Base-by-base conservation (phyloP, 345 rosid species). In the Aquilaria yunnanensis region DNA sequence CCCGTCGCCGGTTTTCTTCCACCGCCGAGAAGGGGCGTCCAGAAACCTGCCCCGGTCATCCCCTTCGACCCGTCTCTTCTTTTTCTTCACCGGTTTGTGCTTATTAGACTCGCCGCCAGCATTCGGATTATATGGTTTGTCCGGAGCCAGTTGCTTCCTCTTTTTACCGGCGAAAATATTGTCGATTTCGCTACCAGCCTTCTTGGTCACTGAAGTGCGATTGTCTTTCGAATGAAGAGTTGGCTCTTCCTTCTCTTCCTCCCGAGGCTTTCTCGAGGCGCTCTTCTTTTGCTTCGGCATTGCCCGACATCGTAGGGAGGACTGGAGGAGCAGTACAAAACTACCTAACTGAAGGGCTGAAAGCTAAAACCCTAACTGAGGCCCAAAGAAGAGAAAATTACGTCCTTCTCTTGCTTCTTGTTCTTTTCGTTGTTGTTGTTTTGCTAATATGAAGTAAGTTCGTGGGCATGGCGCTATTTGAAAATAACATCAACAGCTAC, bases 1-100 rank as follows among this genome's bases (percentile, higher is more conserved):
- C 31, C 97, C 97, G 11, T 84, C 96, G 7, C 14, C 67, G 0
- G 90, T 89, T 64, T 52, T 84, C 77, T 69, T 84, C 56, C 82
- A 70, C 3, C 81, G 46, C 51, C 62, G 67, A 46, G 70, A 57
- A 61, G 74, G 64, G 9, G 65, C 29, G 1, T 58, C 73, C 1
- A 14, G 61, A 10, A 64, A 43, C 0, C 59, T 64, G 2, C 55
- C 56, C 60, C 51, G 57, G 32, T 51, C 69, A 32, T 6, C 64
- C 59, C 53, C 72, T 67, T 69, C 74, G 33, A 74, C 69, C 63
- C 63, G 72, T 52, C 67, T 80, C 46, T 68, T 70, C 67, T 49
- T 74, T 74, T 66, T 73, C 66, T 65, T 76, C 64, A 29, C 58
- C 37, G 48, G 45, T 56, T 70, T 81, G 12, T 64, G 51, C 62